A percentile compares a stretch with the other conserved stretches of the same genome.
phyloP scores from a whole-genome alignment of 2,329 filamentous ascomycete genomes.

The Ceratocystis destructans region DNA sequence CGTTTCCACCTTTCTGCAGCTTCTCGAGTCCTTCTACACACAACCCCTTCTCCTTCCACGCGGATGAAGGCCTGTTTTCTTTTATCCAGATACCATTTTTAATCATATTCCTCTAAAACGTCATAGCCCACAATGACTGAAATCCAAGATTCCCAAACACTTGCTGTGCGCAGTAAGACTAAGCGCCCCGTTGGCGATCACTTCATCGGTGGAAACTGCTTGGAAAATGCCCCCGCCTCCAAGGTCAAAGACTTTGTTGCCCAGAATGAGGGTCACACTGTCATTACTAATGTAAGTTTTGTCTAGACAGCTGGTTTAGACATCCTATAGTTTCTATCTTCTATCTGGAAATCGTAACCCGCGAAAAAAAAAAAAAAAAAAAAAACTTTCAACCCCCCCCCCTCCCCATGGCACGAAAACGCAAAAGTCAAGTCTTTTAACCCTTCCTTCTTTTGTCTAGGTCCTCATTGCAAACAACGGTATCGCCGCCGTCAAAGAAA shows the following conservation, averaged over 20 bases:
- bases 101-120: conserved; percentile 13
- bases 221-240: conserved; percentile 67
- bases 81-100: conserved; percentile 9
- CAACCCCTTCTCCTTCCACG: conserved; percentile 12
- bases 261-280: conserved; percentile 80
- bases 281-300: conserved; percentile 81
- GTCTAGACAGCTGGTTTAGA: neutral
- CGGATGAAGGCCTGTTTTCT: conserved; percentile 4
- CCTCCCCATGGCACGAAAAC: neutral
- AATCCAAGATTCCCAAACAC: conserved; percentile 32
- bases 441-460: conserved; percentile 33
- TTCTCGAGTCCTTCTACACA: conserved; percentile 7
- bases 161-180: conserved; percentile 32
- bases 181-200: conserved; percentile 76
- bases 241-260: conserved; percentile 95
- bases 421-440: neutral
- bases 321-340: neutral
- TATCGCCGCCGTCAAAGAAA: conserved; percentile 98
- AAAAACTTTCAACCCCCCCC: neutral
- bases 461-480: conserved; percentile 99
- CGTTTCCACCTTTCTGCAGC: neutral
- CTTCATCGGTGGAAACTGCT: conserved; percentile 89
- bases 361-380: neutral
- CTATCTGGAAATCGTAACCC: neutral
- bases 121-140: conserved; percentile 34